Conservation (phyloP, 73 alveolate genomes). For the Paramecium biaurelia region DNA sequence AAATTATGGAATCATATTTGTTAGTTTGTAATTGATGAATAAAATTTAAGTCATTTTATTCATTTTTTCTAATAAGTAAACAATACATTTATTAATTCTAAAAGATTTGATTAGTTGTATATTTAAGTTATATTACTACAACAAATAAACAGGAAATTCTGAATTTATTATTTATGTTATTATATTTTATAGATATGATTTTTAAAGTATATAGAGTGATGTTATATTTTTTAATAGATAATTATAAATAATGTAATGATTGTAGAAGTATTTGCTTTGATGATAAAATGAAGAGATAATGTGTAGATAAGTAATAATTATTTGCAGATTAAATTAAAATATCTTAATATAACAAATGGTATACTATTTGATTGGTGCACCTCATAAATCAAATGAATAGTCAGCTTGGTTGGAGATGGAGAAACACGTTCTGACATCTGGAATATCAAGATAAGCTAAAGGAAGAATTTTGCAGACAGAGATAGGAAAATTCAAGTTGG, state of each 20-base stretch:
- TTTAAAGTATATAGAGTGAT: too few species aligned
- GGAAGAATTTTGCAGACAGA: slow-evolving; percentile 9
- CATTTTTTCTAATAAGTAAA: too few species aligned
- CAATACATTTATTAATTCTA: too few species aligned
- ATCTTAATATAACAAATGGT: slow-evolving; percentile 23
- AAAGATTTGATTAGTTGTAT: too few species aligned
- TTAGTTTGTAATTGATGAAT: too few species aligned
- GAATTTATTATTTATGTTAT: too few species aligned
- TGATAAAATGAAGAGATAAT: not conserved
- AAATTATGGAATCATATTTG: too few species aligned
- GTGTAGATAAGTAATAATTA: not conserved
- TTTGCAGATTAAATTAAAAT: not conserved
- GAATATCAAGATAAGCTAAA: not conserved
- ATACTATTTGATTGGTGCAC: slow-evolving; percentile 38
- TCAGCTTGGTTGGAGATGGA: slow-evolving; percentile 13
- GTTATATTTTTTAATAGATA: too few species aligned
- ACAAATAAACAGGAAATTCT: too few species aligned
- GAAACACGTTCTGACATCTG: slow-evolving; percentile 36
- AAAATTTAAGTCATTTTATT: too few species aligned
- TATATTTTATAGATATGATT: too few species aligned
- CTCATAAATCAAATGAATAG: not conserved
- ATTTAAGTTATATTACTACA: too few species aligned
- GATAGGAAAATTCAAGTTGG: slow-evolving; percentile 50
- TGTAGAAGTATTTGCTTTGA: not conserved
- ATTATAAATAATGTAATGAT: not conserved